These are phyloP conservation scores for Wickerhamiella hasegawae DNA, from an alignment of 805 yeast species.

Conservation along the genomic window DNA sequence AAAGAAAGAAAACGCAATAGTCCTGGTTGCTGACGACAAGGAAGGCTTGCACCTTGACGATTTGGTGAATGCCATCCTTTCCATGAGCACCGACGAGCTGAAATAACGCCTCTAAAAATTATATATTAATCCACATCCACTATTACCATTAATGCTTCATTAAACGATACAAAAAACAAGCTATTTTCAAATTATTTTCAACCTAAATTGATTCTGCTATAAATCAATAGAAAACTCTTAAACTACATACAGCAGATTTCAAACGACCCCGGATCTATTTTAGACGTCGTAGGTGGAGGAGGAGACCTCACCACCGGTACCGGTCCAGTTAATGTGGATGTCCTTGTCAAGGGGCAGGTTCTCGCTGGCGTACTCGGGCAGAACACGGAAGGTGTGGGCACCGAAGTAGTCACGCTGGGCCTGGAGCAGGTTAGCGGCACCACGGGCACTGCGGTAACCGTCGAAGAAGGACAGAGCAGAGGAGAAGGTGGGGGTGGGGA, in stretches of 20 bases:
- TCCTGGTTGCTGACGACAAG: conserved; percentile 7
- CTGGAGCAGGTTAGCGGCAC: conserved; percentile 96
- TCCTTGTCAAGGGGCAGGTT: conserved; percentile 62
- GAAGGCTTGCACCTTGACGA: conserved; percentile 7
- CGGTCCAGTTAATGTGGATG: conserved; percentile 98
- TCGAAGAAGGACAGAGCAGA: conserved; percentile 97
- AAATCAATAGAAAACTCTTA: too few species aligned
- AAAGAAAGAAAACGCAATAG: not conserved
- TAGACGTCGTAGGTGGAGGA: conserved; percentile 91
- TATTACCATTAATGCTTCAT: too few species aligned
- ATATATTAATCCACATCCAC: too few species aligned
- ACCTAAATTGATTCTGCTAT: too few species aligned
- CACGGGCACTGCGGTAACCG: conserved; percentile 89
- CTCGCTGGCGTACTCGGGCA: conserved; percentile 70
- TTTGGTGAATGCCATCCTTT: conserved; percentile 9
- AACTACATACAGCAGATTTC: too few species aligned
- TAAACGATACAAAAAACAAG: too few species aligned
- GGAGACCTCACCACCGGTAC: conserved; percentile 94
- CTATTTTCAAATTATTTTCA: too few species aligned
- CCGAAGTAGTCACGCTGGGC: conserved; percentile 99
- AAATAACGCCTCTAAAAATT: too few species aligned
- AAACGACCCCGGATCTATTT: too few species aligned
- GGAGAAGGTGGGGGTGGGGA: conserved; percentile 95
- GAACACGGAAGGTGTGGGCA: conserved; percentile 95
- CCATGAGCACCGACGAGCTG: too few species aligned